Base-by-base conservation (phyloP, 495 filamentous ascomycete species). In the Clohesyomyces aquaticus region DNA sequence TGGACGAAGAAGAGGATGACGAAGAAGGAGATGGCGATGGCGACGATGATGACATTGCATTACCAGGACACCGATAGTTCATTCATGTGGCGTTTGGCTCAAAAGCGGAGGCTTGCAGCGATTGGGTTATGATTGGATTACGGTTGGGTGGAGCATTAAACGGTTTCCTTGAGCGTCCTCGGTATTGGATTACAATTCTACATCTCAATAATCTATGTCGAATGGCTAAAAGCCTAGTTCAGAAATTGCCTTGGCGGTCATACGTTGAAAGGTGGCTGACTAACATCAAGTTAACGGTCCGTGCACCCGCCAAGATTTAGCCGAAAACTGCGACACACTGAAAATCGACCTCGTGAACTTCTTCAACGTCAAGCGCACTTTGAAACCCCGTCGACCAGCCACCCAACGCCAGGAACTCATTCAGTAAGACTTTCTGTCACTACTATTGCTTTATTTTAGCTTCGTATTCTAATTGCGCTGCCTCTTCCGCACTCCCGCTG, bases 1-100 rank as follows among this genome's bases (percentile, higher is more conserved):
- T 28, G 18, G 64, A 68, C 42, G 69, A 71, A 23, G 67, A 68
- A 22, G 71, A 72, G 1, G 70, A 69, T 8, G 67, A 71, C 28
- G 71, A 66, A 11, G 69, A 71, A 55, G 64, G 46, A 45, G 69
- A 68, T 23, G 71, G 51, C 32, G 71, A 70, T 35, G 69, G 62
- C 10, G 71, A 67, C 14, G 59, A 59, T 21, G 64, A 70, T 25
- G 63, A 59, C n/a, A 56, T 71, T 53, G 71, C 72, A 26, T 60
- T 71, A 9, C 59, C 64, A 18, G 62, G 71, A 32, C 65, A 73
- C 58, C 55, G 63, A 42, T 71, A 57, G 65, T 16, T 14, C 18
- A 14, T 35, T 21, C 19, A 14, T 25, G 38, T 32, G 49, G 49
- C 11, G 21, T 47, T 18, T 4, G 43, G 43, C 32, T 6, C 32